phyloP scores from a whole-genome alignment of 352 stramenopile species.

The Pythium periplocum region DNA sequence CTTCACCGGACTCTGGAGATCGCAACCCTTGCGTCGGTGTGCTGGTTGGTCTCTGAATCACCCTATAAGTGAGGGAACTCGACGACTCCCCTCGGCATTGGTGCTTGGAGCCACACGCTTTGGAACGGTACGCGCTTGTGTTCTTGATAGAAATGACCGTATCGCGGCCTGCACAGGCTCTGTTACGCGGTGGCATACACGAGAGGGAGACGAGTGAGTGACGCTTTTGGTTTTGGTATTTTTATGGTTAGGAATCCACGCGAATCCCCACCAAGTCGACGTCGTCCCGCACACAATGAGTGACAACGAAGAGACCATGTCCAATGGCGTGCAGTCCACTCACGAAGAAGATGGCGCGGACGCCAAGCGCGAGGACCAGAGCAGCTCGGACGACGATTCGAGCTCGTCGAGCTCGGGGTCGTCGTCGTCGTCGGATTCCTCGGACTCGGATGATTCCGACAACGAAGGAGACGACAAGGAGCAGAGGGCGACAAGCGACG shows the following conservation, averaged over 20 bases:
- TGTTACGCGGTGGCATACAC: too few relatives aligned
- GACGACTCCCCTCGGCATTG: too few relatives aligned
- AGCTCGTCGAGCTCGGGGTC: conserved; percentile 67
- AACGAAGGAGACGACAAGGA: conserved; percentile 23
- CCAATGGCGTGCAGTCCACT: conserved; percentile 16
- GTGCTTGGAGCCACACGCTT: too few relatives aligned
- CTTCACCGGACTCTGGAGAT: too few relatives aligned
- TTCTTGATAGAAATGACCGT: too few relatives aligned
- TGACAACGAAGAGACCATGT: conserved; percentile 23
- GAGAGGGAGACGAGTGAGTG: too few relatives aligned
- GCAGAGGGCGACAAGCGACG: conserved; percentile 6
- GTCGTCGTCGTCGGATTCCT: conserved; percentile 66
- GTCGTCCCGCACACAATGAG: conserved; percentile 15
- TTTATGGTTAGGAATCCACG: too few relatives aligned
- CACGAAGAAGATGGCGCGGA: conserved; percentile 20
- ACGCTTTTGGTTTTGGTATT: too few relatives aligned
- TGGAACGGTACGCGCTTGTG: too few relatives aligned
- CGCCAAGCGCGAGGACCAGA: conserved; percentile 26
- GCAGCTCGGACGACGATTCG: conserved; percentile 68
- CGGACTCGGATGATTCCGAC: conserved; percentile 63
- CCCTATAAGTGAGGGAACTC: too few relatives aligned
- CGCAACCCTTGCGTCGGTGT: not conserved
- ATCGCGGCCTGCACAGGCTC: too few relatives aligned
- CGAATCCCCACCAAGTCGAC: too few relatives aligned
- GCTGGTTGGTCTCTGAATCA: not conserved